Base-by-base conservation (phyloP, 192 early-diverging fungal species). In the Coemansia sp. region DNA sequence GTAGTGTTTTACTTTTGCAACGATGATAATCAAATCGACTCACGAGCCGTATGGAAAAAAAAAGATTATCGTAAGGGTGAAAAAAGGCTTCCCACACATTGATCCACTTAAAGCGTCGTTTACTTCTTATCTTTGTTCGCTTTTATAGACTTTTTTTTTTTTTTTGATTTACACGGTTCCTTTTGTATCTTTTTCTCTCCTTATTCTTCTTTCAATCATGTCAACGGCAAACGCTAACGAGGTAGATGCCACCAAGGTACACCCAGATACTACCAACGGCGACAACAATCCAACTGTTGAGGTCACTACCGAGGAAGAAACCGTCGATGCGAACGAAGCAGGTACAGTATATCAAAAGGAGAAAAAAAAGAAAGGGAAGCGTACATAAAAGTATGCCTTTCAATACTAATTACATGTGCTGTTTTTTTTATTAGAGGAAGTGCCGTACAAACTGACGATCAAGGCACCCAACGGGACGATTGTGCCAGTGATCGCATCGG, bases 401-500 rank as follows among this genome's bases (percentile, higher is more conserved):
- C 23, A 26, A 26, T 26, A 26, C 23, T 26, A 26, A 26, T 26
- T 1, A 26, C 1, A 26, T 26, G 23, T 26, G 23, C 23, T 6
- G 3, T 39, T 39, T 46, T 2, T 46, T 47, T 49, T 49, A 19
- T n/a, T 49, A 49, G 81, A 84, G 53, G 81, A 84, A 32, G 68
- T 62, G 49, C 62, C 78, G 26, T 80, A 70, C 55, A 73, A 58
- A 59, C 70, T 77, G 33, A 77, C 63, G 13, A 72, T 85, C 64
- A 76, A 74, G 53, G 73, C 81, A 28, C 81, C 81, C 16, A 84
- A 84, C 39, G 81, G 81, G 13, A 64, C 70, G 8, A 26, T 40
- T 10, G 68, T 84, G 5, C 71, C 76, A 19, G 57, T 83, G 43
- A 38, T 78, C 7, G 90, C 88, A 6, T 90, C 87, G 32, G 80